Evolutionary conservation across 106 monocot genomes (phyloP), one percentile per base, ranked within the genome.

Genomic region (Triglochin maritima): DNA sequence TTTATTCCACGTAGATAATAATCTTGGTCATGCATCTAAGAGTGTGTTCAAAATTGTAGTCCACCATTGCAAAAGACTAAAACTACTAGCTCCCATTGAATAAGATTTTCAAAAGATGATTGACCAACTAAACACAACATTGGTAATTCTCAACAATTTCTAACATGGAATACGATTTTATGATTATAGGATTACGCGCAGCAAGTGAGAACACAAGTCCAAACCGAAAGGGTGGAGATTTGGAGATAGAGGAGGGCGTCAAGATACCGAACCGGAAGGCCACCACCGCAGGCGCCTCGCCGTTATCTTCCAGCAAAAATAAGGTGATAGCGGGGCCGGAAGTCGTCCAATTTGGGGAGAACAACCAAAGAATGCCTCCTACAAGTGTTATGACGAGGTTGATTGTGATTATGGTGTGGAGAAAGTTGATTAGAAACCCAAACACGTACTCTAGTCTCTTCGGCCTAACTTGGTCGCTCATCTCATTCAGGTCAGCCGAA

Each of bases 401-500:
- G 29, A 91, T 91, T n/a, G 62, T 87, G 11, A 87, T 91, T 71
- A 91, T 91, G 91, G 86, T 91, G 44, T 91, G 87, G 91, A 82
- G 91, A 58, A 91, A 91, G 77, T 82, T 91, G 67, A 91, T 91
- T 68, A 74, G 91, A 55, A 91, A 91, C 73, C 91, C 91, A 46
- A 91, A 91, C 55, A 91, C 91, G 4, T 91, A 91, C 71, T 87
- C 91, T 45, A 91, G 91, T 70, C 74, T 91, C 45, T 17, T 91
- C n/a, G 91, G 91, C 44, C 80, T 91, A 45, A 50, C 79, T 6
- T 91, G 91, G 91, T 84, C 87, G 10, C 78, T 91, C 60, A n/a
- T 91, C 17, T 87, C 87, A 1, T 91, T 87, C 91, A 86, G 87
- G 90, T 49, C 3, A 46, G 9, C 47, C 4, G 10, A n/a, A 13